phyloP scores from a whole-genome alignment of 176 grass and related monocot species.

The Musa troglodytarum region DNA sequence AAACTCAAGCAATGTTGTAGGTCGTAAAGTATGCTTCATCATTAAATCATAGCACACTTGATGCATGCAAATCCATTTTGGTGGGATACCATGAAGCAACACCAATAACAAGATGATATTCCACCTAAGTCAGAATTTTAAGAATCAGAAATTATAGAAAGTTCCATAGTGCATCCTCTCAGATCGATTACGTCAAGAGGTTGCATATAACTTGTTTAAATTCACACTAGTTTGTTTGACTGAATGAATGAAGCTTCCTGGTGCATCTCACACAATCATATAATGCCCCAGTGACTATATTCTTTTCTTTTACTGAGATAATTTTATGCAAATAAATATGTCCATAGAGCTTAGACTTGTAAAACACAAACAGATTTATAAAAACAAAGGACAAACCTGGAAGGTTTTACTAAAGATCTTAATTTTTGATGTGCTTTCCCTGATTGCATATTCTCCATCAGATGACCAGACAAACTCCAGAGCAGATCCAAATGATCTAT shows the following conservation, averaged over 20 bases:
- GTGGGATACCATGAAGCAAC: no score
- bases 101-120: no score
- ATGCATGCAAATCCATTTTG: no score
- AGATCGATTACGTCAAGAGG: background rate
- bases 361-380: background rate
- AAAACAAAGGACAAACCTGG: slow-evolving; percentile 40
- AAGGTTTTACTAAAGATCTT: slow-evolving; percentile 89
- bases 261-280: background rate
- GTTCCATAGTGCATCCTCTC: background rate
- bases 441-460: slow-evolving; percentile 86
- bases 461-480: slow-evolving; percentile 91
- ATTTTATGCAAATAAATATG: no score
- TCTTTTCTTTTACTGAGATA: no score
- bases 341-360: no score
- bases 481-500: slow-evolving; percentile 91
- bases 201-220: background rate
- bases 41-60: background rate
- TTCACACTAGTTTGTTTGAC: no score
- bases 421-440: slow-evolving; percentile 93
- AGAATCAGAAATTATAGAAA: background rate
- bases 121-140: background rate
- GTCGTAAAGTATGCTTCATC: background rate
- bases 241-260: background rate
- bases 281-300: no score
- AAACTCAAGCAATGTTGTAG: background rate